Percentiles rank a stretch among this genome's conserved stretches.
phyloP scores from a whole-genome alignment of 1,139 yeast genomes.

The Nakaseomyces uthaithaninus region DNA sequence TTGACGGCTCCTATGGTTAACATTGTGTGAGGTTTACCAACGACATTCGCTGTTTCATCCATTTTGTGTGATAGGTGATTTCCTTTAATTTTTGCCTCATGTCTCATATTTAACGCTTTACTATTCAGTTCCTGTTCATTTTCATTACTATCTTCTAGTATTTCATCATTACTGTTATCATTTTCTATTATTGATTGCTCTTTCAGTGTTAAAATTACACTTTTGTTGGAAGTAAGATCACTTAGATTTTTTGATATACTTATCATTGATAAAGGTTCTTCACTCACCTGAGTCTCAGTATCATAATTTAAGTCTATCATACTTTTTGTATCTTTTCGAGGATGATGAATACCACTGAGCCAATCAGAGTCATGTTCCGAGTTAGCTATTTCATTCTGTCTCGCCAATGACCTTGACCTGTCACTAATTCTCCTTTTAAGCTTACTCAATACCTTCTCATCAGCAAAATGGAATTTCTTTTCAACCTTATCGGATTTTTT shows the following conservation, averaged over 20 bases:
- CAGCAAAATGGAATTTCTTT: slow-evolving; percentile 1
- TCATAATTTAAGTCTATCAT: neutral
- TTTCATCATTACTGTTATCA: slow-evolving; percentile 24
- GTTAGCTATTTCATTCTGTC: neutral
- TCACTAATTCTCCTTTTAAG: neutral
- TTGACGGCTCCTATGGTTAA: slow-evolving; percentile 17
- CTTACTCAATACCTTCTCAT: slow-evolving; percentile 1
- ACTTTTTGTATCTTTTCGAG: neutral
- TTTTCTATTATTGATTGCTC: slow-evolving; percentile 50
- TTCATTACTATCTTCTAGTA: slow-evolving; percentile 18
- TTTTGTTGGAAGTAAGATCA: slow-evolving; percentile 23
- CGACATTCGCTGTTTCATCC: slow-evolving; percentile 13
- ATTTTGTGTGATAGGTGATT: slow-evolving; percentile 22
- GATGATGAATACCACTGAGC: neutral
- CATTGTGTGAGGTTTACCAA: neutral
- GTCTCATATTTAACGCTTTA: slow-evolving; percentile 7
- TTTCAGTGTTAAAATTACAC: slow-evolving; percentile 55
- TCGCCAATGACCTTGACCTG: neutral
- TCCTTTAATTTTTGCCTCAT: slow-evolving; percentile 13
- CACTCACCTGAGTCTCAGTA: slow-evolving; percentile 32
- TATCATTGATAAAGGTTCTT: slow-evolving; percentile 9
- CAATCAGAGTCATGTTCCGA: slow-evolving; percentile 2
- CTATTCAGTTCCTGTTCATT: slow-evolving; percentile 16
- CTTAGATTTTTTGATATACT: slow-evolving; percentile 16
- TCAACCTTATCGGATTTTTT: too few species aligned